Evolutionary conservation across 176 grass and related monocot species (phyloP).

Genomic region (Dendrocalamus sinicus): DNA sequence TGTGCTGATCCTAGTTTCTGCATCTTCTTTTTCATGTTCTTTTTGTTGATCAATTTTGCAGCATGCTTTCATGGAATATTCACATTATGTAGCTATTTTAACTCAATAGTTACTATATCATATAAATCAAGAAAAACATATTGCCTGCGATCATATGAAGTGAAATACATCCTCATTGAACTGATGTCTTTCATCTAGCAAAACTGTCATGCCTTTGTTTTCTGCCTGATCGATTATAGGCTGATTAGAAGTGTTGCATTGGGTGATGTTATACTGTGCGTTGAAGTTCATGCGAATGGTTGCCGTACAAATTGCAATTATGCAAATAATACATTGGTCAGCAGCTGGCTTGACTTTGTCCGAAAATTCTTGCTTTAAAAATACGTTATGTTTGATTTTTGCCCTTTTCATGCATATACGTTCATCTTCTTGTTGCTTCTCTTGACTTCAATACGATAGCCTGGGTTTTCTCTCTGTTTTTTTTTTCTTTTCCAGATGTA

Average conservation of each 20-base stretch:
- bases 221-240: not conserved
- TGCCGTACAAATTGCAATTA: not conserved
- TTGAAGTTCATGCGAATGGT: not conserved
- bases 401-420: not conserved
- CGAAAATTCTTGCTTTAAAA: not conserved
- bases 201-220: not conserved
- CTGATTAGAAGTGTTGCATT: not conserved
- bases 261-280: not conserved
- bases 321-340: not conserved
- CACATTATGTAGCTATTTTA: not conserved
- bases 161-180: not conserved
- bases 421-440: not conserved
- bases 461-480: not conserved
- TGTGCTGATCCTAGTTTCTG: conserved; percentile 2
- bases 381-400: not conserved
- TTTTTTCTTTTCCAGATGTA: not conserved
- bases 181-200: not conserved
- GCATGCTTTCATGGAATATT: not conserved
- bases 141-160: not conserved
- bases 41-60: not conserved
- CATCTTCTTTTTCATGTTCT: not conserved
- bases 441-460: not conserved
- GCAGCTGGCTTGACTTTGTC: not conserved
- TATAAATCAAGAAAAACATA: not conserved
- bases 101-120: not conserved